Percentiles rank a stretch among this genome's conserved stretches.
These are phyloP conservation scores for rapeseed (Brassica napus) DNA, from an alignment of 345 rosid genomes.

Conservation along the genomic window DNA sequence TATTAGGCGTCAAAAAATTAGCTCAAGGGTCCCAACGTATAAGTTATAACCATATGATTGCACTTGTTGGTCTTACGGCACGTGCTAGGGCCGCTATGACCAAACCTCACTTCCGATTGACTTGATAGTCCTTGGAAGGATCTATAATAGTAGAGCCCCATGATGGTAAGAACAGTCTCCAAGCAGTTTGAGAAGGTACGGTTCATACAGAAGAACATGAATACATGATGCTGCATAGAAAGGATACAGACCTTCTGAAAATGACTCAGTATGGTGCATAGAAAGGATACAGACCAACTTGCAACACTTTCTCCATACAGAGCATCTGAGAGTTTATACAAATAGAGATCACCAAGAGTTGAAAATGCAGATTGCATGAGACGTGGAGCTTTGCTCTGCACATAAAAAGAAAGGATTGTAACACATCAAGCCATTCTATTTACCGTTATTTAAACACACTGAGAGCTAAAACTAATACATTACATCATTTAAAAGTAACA, in stretches of 20 bases:
- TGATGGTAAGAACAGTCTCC: constrained; percentile 88
- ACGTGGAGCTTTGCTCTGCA: constrained; percentile 70
- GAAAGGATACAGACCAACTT: constrained; percentile 86
- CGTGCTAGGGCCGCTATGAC: constrained; percentile 77
- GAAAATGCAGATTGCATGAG: constrained; percentile 79
- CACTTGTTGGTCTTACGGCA: constrained; percentile 90
- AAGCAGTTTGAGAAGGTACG: constrained; percentile 89
- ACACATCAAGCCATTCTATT: constrained; percentile 1
- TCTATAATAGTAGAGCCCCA: constrained; percentile 70
- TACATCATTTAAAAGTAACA: neutral
- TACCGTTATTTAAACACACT: neutral
- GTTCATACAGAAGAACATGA: constrained; percentile 81
- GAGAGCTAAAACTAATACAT: neutral
- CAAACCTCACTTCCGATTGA: constrained; percentile 69
- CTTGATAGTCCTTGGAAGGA: constrained; percentile 45
- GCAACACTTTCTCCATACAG: constrained; percentile 62
- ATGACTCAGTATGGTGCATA: neutral
- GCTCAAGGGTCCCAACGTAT: constrained; percentile 82
- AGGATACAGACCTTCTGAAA: constrained; percentile 87
- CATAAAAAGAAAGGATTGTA: constrained; percentile 13
- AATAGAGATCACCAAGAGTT: constrained; percentile 83
- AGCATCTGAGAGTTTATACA: constrained; percentile 62
- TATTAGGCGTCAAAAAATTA: constrained; percentile 46
- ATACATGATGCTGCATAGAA: neutral
- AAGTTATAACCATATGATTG: constrained; percentile 61